Conservation (phyloP, 2,329 filamentous ascomycete species). For the Neofusicoccum parvum region DNA sequence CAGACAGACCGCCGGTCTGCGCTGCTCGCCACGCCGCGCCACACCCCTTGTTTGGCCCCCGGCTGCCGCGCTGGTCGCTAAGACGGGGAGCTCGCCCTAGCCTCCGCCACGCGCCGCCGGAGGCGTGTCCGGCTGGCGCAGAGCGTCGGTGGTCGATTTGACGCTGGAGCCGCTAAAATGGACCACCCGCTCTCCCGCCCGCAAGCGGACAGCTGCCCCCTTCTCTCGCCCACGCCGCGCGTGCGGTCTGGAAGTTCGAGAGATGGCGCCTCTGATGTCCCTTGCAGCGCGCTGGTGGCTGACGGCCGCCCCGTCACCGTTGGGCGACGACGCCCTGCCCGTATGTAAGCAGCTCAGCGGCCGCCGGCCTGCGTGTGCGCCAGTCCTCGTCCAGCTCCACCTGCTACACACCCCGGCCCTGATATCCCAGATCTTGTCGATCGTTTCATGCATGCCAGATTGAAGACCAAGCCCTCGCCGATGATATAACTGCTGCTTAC, state of each 20-base stretch:
- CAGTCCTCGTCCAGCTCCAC: no score
- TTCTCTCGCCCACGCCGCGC: background rate
- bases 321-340: background rate
- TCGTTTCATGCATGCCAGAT: slow-evolving; percentile 7
- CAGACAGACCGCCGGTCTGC: no score
- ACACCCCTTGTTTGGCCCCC: background rate
- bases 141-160: background rate
- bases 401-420: background rate
- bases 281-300: background rate
- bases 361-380: background rate
- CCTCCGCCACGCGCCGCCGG: background rate
- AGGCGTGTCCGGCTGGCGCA: background rate
- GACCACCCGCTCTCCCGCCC: background rate
- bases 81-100: background rate
- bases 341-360: background rate
- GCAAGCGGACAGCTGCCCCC: background rate
- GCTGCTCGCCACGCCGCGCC: no score
- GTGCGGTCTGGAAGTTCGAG: background rate
- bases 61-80: background rate
- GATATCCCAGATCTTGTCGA: background rate
- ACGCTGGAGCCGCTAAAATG: background rate
- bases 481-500: background rate
- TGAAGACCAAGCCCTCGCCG: background rate
- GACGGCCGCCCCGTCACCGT: background rate
- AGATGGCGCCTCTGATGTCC: no score